phyloP scores from a whole-genome alignment of 345 rosid species.

The Boechera retrofracta region DNA sequence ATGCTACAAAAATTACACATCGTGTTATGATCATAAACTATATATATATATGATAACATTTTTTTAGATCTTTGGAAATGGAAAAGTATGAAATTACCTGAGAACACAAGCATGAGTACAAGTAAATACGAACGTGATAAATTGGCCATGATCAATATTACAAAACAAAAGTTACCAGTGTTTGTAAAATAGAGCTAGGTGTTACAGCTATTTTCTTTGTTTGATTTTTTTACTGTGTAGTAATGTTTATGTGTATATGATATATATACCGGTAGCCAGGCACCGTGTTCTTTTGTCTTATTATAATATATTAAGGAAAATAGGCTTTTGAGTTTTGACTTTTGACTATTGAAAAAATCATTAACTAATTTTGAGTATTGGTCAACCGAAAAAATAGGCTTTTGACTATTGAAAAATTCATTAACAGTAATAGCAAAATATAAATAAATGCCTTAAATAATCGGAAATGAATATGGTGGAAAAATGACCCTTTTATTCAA shows the following conservation, averaged over 20 bases:
- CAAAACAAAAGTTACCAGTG: not conserved
- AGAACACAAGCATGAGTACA: conserved; percentile 16
- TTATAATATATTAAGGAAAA: not conserved
- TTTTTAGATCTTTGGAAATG: conserved; percentile 1
- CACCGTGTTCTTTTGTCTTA: too few species aligned
- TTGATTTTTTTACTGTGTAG: not conserved
- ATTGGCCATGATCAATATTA: conserved; percentile 29
- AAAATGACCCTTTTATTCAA: too few species aligned
- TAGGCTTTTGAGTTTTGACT: not conserved
- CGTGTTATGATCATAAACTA: not conserved
- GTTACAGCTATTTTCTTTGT: not conserved
- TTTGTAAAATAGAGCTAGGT: not conserved
- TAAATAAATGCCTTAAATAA: not conserved
- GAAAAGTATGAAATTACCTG: conserved; percentile 21
- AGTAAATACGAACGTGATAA: conserved; percentile 11
- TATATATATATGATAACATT: not conserved
- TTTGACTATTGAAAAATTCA: not conserved
- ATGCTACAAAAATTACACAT: conserved; percentile 10
- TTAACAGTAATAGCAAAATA: not conserved
- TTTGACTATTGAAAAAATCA: not conserved
- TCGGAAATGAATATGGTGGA: too few species aligned
- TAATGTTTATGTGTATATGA: not conserved
- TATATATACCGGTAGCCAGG: not conserved
- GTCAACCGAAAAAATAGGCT: not conserved
- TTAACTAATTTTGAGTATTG: not conserved